Evolutionary conservation across 2,329 filamentous ascomycete species (phyloP), one percentile per base, ranked within the genome.

Genomic region (Paraphaeosphaeria minitans): DNA sequence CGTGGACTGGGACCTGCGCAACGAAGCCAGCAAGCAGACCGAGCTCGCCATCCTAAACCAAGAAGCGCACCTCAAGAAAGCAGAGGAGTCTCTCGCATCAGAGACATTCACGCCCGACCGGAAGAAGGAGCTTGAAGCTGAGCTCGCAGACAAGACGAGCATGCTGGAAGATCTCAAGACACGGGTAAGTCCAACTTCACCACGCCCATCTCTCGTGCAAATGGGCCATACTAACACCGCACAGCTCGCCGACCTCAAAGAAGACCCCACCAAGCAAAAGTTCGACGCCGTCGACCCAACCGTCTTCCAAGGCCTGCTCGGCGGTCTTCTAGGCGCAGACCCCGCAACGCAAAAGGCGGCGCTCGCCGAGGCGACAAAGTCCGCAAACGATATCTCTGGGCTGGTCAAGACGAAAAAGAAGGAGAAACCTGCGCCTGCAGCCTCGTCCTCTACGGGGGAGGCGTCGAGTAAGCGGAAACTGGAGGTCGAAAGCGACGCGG

Each of bases 21-120:
- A 89, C 62, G 89, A 93, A 75, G 90, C 90, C 0, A 86, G 86
- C 2, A 79, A 80, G 49, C 85, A 94, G 76, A 86, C 93, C 74
- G 87, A 92, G 70, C 84, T 87, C 14, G 91, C 91, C 13, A 92
- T 94, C 68, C 81, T 84, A 63, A 91, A 88, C 74, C 91, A 89
- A 54, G 85, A 86, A 71, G 82, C 87, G 49, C 91, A 92, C 75
- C 80, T 93, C 39, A 82, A 88, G 67, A 86, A 84, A 66, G 89
- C 91, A 73, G 87, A 92, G 71, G 85, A 87, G 5, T 85, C 87
- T 48, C 81, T 93, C 7, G 82, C 84, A 1, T 60, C 66, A 5
- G 59, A 60, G 39, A 57, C 63, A 0, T 60, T 79, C 1, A 85
- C 85, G 29, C 81, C 85, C 60, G 85, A 87, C 55, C 84, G 85